phyloP scores from a whole-genome alignment of 371 early-diverging fungal genomes.

The Haplosporangium sp. region DNA sequence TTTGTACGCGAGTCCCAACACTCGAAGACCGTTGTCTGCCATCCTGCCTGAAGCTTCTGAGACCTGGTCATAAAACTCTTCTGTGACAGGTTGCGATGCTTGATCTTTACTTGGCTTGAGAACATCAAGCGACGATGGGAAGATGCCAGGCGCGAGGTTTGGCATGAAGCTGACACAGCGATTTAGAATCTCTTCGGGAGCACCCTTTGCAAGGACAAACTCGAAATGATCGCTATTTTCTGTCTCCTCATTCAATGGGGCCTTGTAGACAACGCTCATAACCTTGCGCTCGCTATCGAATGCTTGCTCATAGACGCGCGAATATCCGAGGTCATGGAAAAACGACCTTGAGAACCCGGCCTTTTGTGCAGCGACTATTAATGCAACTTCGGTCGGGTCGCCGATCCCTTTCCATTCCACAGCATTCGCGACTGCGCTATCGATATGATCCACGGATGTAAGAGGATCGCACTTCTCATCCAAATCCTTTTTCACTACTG shows the following conservation, averaged over 20 bases:
- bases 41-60: conserved; percentile 77
- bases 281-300: conserved; percentile 90
- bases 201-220: conserved; percentile 85
- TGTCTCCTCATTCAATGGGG: background rate
- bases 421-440: background rate
- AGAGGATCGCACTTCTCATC: conserved; percentile 7
- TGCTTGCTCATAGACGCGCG: conserved; percentile 60
- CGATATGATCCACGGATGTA: background rate
- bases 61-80: conserved; percentile 70
- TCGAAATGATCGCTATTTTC: conserved; percentile 27
- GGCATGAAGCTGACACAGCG: conserved; percentile 74
- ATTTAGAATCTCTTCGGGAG: conserved; percentile 85
- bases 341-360: conserved; percentile 71
- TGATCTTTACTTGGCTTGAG: conserved; percentile 21
- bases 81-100: conserved; percentile 60
- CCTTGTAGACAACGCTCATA: conserved; percentile 81
- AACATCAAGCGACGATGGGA: conserved; percentile 25
- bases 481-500: conserved; percentile 50
- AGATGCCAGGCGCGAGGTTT: conserved; percentile 2
- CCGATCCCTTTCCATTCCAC: conserved; percentile 63
- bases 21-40: conserved; percentile 87
- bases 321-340: conserved; percentile 52
- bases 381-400: conserved; percentile 71
- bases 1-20: conserved; percentile 76
- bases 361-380: conserved; percentile 81